phyloP scores from a whole-genome alignment of 129 eudicot genomes.

The Kitagawia praeruptora region DNA sequence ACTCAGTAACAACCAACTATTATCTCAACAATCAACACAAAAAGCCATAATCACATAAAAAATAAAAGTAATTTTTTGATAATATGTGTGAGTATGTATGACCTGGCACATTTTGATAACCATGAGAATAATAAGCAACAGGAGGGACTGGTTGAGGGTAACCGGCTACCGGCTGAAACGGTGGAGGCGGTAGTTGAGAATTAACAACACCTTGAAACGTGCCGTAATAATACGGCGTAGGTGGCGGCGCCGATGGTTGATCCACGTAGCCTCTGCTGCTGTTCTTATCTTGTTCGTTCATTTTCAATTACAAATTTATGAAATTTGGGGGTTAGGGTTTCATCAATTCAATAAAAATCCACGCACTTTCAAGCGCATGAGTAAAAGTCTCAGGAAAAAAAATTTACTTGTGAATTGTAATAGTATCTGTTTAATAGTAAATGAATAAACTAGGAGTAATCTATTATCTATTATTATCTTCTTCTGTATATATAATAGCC shows the following conservation, averaged over 20 bases:
- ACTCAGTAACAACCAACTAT: background rate
- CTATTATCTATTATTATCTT: too few relatives aligned
- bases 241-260: constrained; percentile 30
- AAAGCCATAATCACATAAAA: background rate
- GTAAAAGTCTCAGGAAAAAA: too few relatives aligned
- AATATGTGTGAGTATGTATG: background rate
- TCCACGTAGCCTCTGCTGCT: constrained; percentile 21
- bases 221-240: constrained; percentile 53
- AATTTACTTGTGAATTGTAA: too few relatives aligned
- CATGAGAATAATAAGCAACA: constrained; percentile 37
- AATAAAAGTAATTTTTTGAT: background rate
- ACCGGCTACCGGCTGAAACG: constrained; percentile 48
- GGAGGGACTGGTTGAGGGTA: constrained; percentile 70
- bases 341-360: too few relatives aligned
- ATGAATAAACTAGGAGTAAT: too few relatives aligned
- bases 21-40: background rate
- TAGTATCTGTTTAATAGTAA: too few relatives aligned
- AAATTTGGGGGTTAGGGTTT: background rate
- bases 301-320: background rate
- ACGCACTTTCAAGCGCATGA: too few relatives aligned
- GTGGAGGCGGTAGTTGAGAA: constrained; percentile 41
- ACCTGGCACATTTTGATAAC: constrained; percentile 79
- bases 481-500: too few relatives aligned
- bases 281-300: constrained; percentile 36
- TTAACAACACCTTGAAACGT: constrained; percentile 81